phyloP scores from a whole-genome alignment of 2,329 filamentous ascomycete species.

The Furcasterigmium sp. region DNA sequence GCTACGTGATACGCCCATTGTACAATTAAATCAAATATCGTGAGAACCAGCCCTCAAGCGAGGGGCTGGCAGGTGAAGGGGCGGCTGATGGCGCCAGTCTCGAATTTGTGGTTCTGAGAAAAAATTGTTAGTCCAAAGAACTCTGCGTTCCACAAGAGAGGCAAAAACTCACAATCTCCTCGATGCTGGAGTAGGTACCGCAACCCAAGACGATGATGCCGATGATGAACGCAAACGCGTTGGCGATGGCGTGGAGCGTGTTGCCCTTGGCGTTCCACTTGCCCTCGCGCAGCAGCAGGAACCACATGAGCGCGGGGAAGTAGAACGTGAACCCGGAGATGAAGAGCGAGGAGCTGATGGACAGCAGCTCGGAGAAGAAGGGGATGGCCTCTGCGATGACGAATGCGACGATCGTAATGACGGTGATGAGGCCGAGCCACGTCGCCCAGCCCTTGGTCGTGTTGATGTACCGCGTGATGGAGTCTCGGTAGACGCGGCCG shows the following conservation, averaged over 20 bases:
- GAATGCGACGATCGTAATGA: slow-evolving; percentile 60
- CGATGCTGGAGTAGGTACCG: slow-evolving; percentile 23
- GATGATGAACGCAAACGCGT: slow-evolving; percentile 21
- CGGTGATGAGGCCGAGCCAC: slow-evolving; percentile 55
- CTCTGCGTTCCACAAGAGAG: background rate
- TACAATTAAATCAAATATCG: too few species aligned
- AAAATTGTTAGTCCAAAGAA: background rate
- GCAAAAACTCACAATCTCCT: slow-evolving; percentile 10
- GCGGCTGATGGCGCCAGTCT: slow-evolving; percentile 9
- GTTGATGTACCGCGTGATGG: slow-evolving; percentile 40
- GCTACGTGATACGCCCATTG: too few species aligned
- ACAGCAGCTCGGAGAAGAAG: slow-evolving; percentile 65
- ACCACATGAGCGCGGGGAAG: slow-evolving; percentile 36
- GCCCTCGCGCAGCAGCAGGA: slow-evolving; percentile 30
- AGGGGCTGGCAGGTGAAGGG: slow-evolving; percentile 11
- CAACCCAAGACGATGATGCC: slow-evolving; percentile 24
- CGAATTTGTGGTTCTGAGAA: slow-evolving; percentile 9
- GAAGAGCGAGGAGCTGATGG: slow-evolving; percentile 44
- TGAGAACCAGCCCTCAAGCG: slow-evolving; percentile 1
- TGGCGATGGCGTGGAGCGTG: slow-evolving; percentile 17
- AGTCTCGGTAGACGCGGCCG: slow-evolving; percentile 36
- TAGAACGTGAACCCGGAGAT: slow-evolving; percentile 37
- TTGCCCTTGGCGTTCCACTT: slow-evolving; percentile 22
- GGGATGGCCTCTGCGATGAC: slow-evolving; percentile 69
- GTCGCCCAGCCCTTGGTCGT: slow-evolving; percentile 40